Evolutionary conservation across 345 rosid species (phyloP).

Genomic region (Cardamine occulta): DNA sequence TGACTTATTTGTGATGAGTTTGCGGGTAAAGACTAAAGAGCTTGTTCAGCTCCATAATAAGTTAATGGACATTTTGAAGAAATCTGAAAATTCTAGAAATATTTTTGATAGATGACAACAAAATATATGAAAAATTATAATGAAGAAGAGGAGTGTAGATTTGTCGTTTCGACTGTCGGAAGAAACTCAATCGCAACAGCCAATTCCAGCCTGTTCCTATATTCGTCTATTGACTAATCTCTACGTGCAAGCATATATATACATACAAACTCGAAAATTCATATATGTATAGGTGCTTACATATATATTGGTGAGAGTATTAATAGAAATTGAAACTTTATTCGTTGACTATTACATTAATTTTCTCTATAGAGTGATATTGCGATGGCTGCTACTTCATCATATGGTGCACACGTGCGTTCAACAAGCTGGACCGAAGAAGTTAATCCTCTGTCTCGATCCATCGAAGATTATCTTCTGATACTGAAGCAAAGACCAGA

Average conservation of each 20-base stretch:
- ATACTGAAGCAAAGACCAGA: constrained; percentile 38
- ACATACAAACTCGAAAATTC: neutral
- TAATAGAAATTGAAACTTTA: neutral
- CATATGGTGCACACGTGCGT: constrained; percentile 41
- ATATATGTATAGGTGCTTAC: constrained; percentile 4
- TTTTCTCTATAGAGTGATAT: constrained; percentile 17
- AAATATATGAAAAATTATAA: neutral
- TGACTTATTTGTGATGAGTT: neutral
- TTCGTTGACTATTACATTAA: neutral
- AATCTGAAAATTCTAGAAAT: neutral
- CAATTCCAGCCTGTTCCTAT: constrained; percentile 34
- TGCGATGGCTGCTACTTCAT: constrained; percentile 30
- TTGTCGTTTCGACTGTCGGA: constrained; percentile 38
- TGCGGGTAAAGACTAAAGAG: neutral
- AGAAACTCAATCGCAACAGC: constrained; percentile 34
- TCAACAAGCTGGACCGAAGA: constrained; percentile 49
- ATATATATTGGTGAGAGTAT: constrained; percentile 28
- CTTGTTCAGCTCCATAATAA: neutral
- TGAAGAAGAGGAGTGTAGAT: constrained; percentile 21
- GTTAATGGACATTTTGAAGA: neutral
- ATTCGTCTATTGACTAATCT: constrained; percentile 22
- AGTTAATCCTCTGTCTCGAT: constrained; percentile 45
- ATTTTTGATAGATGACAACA: neutral
- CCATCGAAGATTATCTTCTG: constrained; percentile 43
- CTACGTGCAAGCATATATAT: constrained; percentile 32